Conservation (phyloP, 2,329 filamentous ascomycete genomes). For the Lachnellula hyalina region DNA sequence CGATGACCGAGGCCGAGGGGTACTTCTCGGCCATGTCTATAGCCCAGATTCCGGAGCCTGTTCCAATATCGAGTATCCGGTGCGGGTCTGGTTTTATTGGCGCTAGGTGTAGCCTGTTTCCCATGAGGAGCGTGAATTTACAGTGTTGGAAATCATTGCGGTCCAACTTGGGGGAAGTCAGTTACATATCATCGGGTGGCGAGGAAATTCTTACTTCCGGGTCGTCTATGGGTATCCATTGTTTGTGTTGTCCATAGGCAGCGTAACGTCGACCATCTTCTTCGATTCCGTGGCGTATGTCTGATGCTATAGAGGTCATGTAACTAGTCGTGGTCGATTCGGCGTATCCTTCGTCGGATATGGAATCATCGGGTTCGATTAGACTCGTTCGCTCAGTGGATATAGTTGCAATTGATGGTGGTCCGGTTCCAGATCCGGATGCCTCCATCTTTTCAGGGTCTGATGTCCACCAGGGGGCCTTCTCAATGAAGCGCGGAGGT, state of each 20-base stretch:
- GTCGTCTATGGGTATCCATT: conserved; percentile 19
- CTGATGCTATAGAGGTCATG: conserved; percentile 26
- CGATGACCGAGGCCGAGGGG: conserved; percentile 27
- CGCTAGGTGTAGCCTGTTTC: conserved; percentile 15
- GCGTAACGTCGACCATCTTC: conserved; percentile 23
- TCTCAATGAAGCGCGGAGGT: too few species aligned
- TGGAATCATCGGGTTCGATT: neutral
- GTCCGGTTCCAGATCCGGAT: neutral
- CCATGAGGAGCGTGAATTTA: conserved; percentile 22
- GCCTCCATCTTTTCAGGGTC: too few species aligned
- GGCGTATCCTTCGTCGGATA: conserved; percentile 26
- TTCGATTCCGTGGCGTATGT: conserved; percentile 22
- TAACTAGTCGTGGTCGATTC: conserved; percentile 31
- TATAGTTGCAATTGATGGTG: neutral
- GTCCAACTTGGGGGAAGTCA: conserved; percentile 14
- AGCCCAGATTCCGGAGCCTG: conserved; percentile 38
- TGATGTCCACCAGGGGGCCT: too few species aligned
- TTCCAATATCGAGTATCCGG: conserved; percentile 36
- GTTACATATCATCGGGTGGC: conserved; percentile 5
- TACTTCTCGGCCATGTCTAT: conserved; percentile 29
- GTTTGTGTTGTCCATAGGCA: conserved; percentile 23
- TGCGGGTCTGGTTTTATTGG: conserved; percentile 15
- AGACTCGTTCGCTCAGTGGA: neutral
- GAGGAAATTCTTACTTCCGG: neutral
- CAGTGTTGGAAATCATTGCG: conserved; percentile 24